Base-by-base conservation (phyloP, 176 grass and related monocot species). In the Eragrostis nindensis region DNA sequence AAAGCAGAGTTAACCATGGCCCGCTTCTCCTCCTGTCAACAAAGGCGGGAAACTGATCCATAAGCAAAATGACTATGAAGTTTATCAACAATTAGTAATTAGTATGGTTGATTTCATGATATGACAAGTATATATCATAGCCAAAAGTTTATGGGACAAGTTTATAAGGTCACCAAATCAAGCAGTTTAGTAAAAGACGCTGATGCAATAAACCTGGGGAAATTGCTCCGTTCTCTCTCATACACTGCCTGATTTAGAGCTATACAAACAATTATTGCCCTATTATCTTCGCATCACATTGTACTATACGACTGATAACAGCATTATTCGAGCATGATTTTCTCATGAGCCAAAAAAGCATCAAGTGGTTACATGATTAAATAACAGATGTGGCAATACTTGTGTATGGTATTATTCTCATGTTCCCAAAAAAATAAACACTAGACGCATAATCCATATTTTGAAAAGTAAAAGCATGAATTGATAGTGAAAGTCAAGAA, bases 21-120 rank as follows among this genome's bases (percentile, higher is more conserved):
- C 86, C 97, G 89, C 77, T 99, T 99, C 77, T 99, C 97, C 69
- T 99, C 93, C 97, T 99, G 86, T 83, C 24, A 74, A 89, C n/a
- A 50, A 41, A 56, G 11, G 52, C 5, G 62, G 39, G 27, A 70
- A 49, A 10, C 26, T 38, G 21, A 21, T 63, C 22, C 65, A 24
- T 46, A 36, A 66, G 39, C 18, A 64, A 25, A 81, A 36, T 24
- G 44, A 19, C 16, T n/a, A 48, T 26, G 1, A 7, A 49, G 22
- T 65, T 41, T 21, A 53, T 47, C 8, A 16, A 17, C n/a, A 49
- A 66, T n/a, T 9, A 79, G 8, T 25, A 7, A n/a, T 30, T 39
- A 70, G 19, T 8, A 36, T 30, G 21, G 19, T 29, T 25, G 10
- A 7, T n/a, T 24, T 15, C 36, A 29, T 79, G 60, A 69, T 48